Conservation (phyloP, 352 stramenopile species). For the Phytophthora nicotianae region DNA sequence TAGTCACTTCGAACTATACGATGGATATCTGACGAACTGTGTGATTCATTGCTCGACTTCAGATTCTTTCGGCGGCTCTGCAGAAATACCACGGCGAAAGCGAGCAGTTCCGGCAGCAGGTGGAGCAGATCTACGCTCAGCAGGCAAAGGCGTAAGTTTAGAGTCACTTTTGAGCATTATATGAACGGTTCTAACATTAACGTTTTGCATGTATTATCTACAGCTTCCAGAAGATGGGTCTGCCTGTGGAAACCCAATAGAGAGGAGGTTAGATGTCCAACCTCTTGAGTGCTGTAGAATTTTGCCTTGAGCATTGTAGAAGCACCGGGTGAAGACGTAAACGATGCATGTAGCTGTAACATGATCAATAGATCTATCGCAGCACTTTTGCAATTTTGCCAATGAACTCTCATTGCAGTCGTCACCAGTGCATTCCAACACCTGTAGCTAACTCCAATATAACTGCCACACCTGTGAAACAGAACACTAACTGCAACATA, state of each 20-base stretch:
- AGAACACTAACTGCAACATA: slow-evolving; percentile 20
- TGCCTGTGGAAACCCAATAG: slow-evolving; percentile 61
- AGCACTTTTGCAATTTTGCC: slow-evolving; percentile 17
- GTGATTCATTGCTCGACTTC: neutral
- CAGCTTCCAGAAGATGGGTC: slow-evolving; percentile 75
- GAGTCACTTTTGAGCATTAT: neutral
- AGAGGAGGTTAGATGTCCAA: slow-evolving; percentile 5
- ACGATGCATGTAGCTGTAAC: neutral
- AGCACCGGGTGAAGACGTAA: neutral
- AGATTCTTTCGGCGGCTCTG: slow-evolving; percentile 73
- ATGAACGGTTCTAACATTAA: slow-evolving; percentile 2
- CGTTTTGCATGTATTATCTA: neutral
- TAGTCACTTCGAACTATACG: neutral
- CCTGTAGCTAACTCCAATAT: neutral
- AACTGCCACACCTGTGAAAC: slow-evolving; percentile 2
- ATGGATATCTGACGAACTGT: slow-evolving; percentile 1
- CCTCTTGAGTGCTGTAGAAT: slow-evolving; percentile 13
- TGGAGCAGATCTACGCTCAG: slow-evolving; percentile 71
- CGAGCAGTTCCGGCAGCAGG: slow-evolving; percentile 67
- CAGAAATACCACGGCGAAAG: slow-evolving; percentile 72
- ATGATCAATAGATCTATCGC: slow-evolving; percentile 16
- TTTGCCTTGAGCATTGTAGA: slow-evolving; percentile 14
- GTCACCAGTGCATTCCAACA: neutral
- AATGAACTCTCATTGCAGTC: neutral
- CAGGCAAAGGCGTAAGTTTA: slow-evolving; percentile 70